phyloP scores from a whole-genome alignment of 805 yeast species.

The Wickerhamiella siamensis region DNA sequence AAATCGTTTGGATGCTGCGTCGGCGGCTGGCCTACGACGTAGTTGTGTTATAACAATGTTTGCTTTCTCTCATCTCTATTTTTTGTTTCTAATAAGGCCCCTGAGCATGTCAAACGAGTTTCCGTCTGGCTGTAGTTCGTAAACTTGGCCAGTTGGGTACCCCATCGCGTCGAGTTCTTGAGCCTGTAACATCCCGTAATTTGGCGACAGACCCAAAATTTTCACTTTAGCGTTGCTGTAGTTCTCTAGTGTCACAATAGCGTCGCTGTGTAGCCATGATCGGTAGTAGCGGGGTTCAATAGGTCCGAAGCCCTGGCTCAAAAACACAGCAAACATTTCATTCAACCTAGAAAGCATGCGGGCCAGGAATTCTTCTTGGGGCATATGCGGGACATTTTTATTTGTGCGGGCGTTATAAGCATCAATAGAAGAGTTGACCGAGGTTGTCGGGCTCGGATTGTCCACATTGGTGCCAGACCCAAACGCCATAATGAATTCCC shows the following conservation, averaged over 20 bases:
- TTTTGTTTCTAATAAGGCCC: slow-evolving; percentile 63
- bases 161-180: slow-evolving; percentile 42
- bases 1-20: slow-evolving; percentile 9
- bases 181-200: slow-evolving; percentile 72
- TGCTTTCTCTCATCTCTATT: neutral
- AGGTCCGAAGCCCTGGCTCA: slow-evolving; percentile 48
- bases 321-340: slow-evolving; percentile 37
- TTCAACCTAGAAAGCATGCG: slow-evolving; percentile 52
- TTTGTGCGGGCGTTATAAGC: slow-evolving; percentile 40
- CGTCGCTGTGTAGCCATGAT: slow-evolving; percentile 74
- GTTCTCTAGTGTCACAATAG: slow-evolving; percentile 53
- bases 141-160: slow-evolving; percentile 37
- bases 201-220: slow-evolving; percentile 68
- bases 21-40: slow-evolving; percentile 8
- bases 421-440: slow-evolving; percentile 57
- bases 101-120: slow-evolving; percentile 91
- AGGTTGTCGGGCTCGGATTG: slow-evolving; percentile 84
- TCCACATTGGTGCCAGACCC: slow-evolving; percentile 81
- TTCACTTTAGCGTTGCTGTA: slow-evolving; percentile 40
- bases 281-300: slow-evolving; percentile 60
- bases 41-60: neutral
- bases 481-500: slow-evolving; percentile 50
- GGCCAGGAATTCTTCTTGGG: slow-evolving; percentile 45
- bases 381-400: slow-evolving; percentile 32
- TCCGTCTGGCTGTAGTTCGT: slow-evolving; percentile 88